Base-by-base conservation (phyloP, 2,329 filamentous ascomycete species). In the Pezizomycotina sp. region DNA sequence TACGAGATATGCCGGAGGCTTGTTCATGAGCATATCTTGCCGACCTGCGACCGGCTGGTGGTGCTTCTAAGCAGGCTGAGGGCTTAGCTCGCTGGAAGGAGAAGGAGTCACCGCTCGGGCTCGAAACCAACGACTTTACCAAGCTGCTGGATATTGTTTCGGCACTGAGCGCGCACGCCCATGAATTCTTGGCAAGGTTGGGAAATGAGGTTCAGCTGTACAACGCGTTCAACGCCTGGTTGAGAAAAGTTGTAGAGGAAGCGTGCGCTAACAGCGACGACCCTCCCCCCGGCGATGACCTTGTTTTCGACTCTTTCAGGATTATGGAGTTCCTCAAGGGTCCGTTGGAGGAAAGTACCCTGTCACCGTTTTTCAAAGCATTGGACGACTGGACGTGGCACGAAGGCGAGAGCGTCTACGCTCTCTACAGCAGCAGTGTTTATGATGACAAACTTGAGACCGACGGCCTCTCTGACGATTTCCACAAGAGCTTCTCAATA, bases 21-120 rank as follows among this genome's bases (percentile, higher is more conserved):
- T 8, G 64, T 83, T 0, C 84, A 92, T 52, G 77, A 92, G 53
- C 84, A 91, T 54, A 72, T 93, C 33, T 65, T 95, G 2, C 89
- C 89, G 0, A 82, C 81, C 1, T 63, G 95, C 2, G 83, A 95
- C 49, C 73, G 86, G 34, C 77, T 78, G 48, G 69, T 70, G 29
- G 72, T 93, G 15, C 74, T 92, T 20, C 67, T 92, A 18, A 82
- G 77, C 48, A 74, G 82, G 8, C 67, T 98, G 1, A 70, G 78
- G 86, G 89, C 1, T 69, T 95, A 8, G 82, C 84, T 3, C 72
- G 71, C 42, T 92, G 50, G 50, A 52, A 50, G 34, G 50, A 52
- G 32, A 48, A 48, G 36, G 50, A 49, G 19, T 50, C 47, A 27
- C 48, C 50, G 12, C 42, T 52, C 29, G 50, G 50, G 6, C 39